phyloP scores from a whole-genome alignment of 805 yeast genomes.

The Cyberlindnera nakhonratchasimensis region DNA sequence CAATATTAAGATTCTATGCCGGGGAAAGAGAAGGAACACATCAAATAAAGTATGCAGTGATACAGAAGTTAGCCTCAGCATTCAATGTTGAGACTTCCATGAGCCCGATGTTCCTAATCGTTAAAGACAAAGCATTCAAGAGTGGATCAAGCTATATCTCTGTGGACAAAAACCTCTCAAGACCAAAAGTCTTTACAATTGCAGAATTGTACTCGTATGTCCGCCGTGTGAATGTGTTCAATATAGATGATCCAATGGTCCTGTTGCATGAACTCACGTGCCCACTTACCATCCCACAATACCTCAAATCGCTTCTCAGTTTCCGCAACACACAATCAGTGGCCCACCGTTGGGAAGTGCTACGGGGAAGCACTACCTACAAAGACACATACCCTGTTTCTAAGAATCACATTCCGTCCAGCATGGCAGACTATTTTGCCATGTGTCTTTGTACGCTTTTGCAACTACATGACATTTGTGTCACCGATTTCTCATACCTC shows the following conservation, averaged over 20 bases:
- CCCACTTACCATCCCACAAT: constrained; percentile 4
- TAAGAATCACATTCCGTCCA: constrained; percentile 13
- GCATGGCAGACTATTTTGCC: constrained; percentile 6
- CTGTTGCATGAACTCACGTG: constrained; percentile 6
- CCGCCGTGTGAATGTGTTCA: constrained; percentile 1
- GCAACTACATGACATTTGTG: neutral
- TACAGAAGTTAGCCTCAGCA: constrained; percentile 12
- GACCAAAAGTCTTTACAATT: constrained; percentile 7
- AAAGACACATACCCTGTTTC: constrained; percentile 11
- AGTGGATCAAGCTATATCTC: constrained; percentile 15
- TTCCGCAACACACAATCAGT: constrained; percentile 8
- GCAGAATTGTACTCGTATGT: constrained; percentile 5
- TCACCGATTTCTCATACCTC: neutral
- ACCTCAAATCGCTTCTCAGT: constrained; percentile 5
- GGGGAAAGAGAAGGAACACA: constrained; percentile 16
- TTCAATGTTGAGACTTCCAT: constrained; percentile 8
- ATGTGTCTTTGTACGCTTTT: constrained; percentile 1
- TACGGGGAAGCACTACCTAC: constrained; percentile 7
- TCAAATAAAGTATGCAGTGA: constrained; percentile 7
- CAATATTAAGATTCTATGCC: constrained; percentile 17
- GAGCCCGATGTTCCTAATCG: constrained; percentile 9
- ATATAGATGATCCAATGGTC: neutral
- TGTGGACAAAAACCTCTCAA: constrained; percentile 2
- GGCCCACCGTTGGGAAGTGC: constrained; percentile 7
- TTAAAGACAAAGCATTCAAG: constrained; percentile 7